Conservation (phyloP, 1,139 yeast species). For the Diutina sp. region DNA sequence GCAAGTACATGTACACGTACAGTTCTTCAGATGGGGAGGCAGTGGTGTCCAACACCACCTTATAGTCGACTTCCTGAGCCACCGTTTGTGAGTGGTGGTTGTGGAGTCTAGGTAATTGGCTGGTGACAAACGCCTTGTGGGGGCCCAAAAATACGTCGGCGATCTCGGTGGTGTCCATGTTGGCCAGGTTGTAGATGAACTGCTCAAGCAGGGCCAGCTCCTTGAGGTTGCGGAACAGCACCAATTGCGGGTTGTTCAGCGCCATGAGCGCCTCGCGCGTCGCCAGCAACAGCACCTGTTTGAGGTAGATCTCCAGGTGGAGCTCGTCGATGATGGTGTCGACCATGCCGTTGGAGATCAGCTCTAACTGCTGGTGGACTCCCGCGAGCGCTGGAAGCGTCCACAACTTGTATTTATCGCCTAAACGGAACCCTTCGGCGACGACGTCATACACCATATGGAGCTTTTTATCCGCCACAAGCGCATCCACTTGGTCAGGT, state of each 20-base stretch:
- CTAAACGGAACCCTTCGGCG: conserved; percentile 39
- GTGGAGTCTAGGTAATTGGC: conserved; percentile 23
- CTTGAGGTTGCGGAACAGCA: conserved; percentile 7
- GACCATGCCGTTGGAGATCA: conserved; percentile 54
- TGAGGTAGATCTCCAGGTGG: conserved; percentile 47
- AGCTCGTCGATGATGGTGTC: conserved; percentile 70
- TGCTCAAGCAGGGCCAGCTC: conserved; percentile 40
- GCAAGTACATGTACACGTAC: conserved; percentile 40
- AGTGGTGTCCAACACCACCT: conserved; percentile 17
- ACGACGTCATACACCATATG: conserved; percentile 56
- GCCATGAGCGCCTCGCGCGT: not conserved
- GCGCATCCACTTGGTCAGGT: conserved; percentile 54
- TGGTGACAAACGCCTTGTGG: conserved; percentile 19
- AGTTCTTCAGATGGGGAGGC: conserved; percentile 29
- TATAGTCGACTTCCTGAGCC: conserved; percentile 15
- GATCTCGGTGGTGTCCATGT: conserved; percentile 41
- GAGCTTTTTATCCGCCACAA: conserved; percentile 55
- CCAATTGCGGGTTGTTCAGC: not conserved
- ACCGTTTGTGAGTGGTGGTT: conserved; percentile 11
- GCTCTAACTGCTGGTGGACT: conserved; percentile 42
- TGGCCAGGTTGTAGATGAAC: conserved; percentile 42
- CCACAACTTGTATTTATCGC: conserved; percentile 51
- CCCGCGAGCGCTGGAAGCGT: conserved; percentile 47
- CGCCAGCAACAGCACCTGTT: not conserved
- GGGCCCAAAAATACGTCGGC: conserved; percentile 35